Conservation (phyloP, 2,329 filamentous ascomycete species). For the Aspergillus fumigatiaffinis region DNA sequence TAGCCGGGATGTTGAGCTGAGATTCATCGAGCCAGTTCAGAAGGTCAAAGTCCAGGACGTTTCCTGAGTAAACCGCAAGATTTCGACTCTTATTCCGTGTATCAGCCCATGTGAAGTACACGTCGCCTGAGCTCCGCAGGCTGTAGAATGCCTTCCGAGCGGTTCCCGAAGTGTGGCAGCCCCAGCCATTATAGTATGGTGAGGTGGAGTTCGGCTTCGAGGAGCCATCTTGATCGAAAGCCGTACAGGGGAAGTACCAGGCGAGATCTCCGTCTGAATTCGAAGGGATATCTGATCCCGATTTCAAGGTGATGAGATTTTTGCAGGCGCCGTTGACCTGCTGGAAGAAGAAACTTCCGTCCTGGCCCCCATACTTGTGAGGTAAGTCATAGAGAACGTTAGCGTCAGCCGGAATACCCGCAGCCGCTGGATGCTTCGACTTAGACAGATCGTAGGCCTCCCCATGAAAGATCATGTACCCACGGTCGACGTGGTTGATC, state of each 20-base stretch:
- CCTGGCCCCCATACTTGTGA: conserved; percentile 76
- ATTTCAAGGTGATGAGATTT: conserved; percentile 70
- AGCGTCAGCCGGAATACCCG: conserved; percentile 67
- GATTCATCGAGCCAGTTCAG: conserved; percentile 83
- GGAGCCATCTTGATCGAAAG: conserved; percentile 92
- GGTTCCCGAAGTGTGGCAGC: conserved; percentile 73
- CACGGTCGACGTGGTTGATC: conserved; percentile 73
- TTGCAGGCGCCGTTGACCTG: conserved; percentile 98
- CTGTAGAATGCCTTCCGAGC: conserved; percentile 73
- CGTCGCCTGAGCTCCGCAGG: conserved; percentile 69
- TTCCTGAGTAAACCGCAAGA: conserved; percentile 88
- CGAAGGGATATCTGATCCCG: conserved; percentile 73
- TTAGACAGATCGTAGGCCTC: conserved; percentile 76
- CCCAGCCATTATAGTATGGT: conserved; percentile 77
- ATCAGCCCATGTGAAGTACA: conserved; percentile 96
- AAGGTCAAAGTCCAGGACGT: conserved; percentile 84
- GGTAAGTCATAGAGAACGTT: conserved; percentile 88
- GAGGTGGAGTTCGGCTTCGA: conserved; percentile 68
- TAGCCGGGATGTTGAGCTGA: conserved; percentile 69
- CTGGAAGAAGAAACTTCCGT: conserved; percentile 96
- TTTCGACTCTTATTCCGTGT: conserved; percentile 85
- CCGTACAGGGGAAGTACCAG: conserved; percentile 94
- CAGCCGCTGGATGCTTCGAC: conserved; percentile 74
- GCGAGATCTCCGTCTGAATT: conserved; percentile 70
- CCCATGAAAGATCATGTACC: conserved; percentile 97